Evolutionary conservation across 371 early-diverging fungal genomes (phyloP).

Genomic region (Mucor piriformis): DNA sequence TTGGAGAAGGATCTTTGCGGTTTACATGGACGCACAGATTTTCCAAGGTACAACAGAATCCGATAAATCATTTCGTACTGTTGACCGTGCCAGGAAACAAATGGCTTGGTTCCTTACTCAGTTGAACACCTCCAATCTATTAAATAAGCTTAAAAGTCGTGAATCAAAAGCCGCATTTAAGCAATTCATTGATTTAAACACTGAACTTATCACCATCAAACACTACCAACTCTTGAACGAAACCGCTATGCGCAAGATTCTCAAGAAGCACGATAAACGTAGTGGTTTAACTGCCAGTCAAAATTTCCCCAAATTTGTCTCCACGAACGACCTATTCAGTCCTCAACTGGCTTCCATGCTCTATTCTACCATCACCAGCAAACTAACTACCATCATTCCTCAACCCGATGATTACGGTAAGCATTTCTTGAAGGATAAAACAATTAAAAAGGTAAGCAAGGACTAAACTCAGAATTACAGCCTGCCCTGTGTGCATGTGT

Average conservation of each 20-base stretch:
- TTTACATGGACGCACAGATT: slow-evolving; percentile 73
- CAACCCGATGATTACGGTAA: slow-evolving; percentile 78
- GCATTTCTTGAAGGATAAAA: no score
- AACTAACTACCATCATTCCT: slow-evolving; percentile 67
- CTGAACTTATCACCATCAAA: slow-evolving; percentile 68
- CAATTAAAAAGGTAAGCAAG: no score
- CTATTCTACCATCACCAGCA: slow-evolving; percentile 40
- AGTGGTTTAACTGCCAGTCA: slow-evolving; percentile 60
- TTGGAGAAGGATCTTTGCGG: slow-evolving; percentile 73
- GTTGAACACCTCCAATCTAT: slow-evolving; percentile 43
- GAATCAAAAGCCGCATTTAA: slow-evolving; percentile 56
- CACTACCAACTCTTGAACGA: slow-evolving; percentile 77
- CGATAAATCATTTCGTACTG: slow-evolving; percentile 47
- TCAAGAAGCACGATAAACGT: slow-evolving; percentile 87
- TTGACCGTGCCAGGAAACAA: slow-evolving; percentile 57
- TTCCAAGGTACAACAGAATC: slow-evolving; percentile 60
- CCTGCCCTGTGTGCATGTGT: slow-evolving; percentile 48
- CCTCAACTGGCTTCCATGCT: slow-evolving; percentile 40
- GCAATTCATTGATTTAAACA: slow-evolving; percentile 67
- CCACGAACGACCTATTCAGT: slow-evolving; percentile 30
- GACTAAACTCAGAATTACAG: no score
- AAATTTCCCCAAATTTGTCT: slow-evolving; percentile 36
- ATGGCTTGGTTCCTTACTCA: slow-evolving; percentile 64
- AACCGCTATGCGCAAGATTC: slow-evolving; percentile 78
- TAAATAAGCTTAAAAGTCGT: slow-evolving; percentile 37